These are phyloP conservation scores for Arachnomyces sp. DNA, from an alignment of 2,329 filamentous ascomycete species.

Conservation along the genomic window DNA sequence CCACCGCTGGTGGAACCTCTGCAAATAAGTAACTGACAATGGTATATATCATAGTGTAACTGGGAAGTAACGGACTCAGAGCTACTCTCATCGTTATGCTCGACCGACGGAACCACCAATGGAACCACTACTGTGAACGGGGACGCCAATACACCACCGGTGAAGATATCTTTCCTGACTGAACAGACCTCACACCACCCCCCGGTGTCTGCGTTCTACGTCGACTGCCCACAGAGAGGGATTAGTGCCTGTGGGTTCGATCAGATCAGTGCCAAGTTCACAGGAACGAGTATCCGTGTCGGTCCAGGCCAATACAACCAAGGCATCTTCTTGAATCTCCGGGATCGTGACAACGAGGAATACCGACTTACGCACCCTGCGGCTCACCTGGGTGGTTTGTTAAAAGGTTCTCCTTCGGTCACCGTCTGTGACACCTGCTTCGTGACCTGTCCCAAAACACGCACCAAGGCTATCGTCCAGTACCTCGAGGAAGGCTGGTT, in stretches of 20 bases:
- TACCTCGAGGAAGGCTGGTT: conserved; percentile 96
- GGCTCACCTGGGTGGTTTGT: conserved; percentile 81
- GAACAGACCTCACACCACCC: conserved; percentile 98
- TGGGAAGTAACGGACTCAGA: conserved; percentile 84
- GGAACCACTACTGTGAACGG: conserved; percentile 24
- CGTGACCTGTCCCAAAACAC: conserved; percentile 81
- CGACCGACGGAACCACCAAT: conserved; percentile 24
- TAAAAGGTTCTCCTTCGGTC: conserved; percentile 80
- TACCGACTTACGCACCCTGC: conserved; percentile 93
- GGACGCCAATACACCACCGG: conserved; percentile 38
- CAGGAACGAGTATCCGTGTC: conserved; percentile 87
- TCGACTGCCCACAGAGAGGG: conserved; percentile 86
- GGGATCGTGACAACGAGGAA: conserved; percentile 73
- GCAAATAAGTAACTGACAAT: conserved; percentile 8
- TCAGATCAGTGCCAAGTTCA: conserved; percentile 96
- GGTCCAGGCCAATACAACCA: conserved; percentile 87
- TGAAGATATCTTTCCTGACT: conserved; percentile 87
- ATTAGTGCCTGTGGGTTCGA: conserved; percentile 85
- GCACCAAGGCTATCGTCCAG: conserved; percentile 82
- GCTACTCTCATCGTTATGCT: conserved; percentile 48
- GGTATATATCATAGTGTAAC: conserved; percentile 58
- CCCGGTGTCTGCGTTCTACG: conserved; percentile 90
- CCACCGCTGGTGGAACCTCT: background rate
- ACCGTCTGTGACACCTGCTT: conserved; percentile 86
- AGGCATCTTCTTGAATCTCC: conserved; percentile 86